Percentiles rank a stretch among this genome's conserved stretches.
Conservation (phyloP, 805 yeast genomes). For the Hermanozyma aechmeae region DNA sequence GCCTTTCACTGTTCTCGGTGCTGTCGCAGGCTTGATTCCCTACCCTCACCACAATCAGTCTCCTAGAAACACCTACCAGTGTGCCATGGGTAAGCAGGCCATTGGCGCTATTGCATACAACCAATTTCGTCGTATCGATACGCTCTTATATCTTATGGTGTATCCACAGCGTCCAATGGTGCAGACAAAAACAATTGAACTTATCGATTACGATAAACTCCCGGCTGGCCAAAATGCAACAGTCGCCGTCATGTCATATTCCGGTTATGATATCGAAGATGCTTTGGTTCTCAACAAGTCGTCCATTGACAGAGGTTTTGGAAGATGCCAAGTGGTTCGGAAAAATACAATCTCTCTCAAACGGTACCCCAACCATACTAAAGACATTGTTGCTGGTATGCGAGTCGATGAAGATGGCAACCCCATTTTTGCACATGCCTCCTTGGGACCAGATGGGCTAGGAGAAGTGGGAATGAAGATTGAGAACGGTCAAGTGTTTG, state of each 20-base stretch:
- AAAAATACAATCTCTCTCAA: slow-evolving; percentile 86
- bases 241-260: slow-evolving; percentile 98
- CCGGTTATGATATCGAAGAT: slow-evolving; percentile 99
- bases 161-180: slow-evolving; percentile 99
- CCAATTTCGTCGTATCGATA: slow-evolving; percentile 92
- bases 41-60: slow-evolving; percentile 91
- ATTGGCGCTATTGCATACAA: slow-evolving; percentile 98
- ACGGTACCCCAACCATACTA: slow-evolving; percentile 88
- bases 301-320: slow-evolving; percentile 92
- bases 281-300: slow-evolving; percentile 92
- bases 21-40: slow-evolving; percentile 88
- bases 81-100: slow-evolving; percentile 99
- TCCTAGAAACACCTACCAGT: slow-evolving; percentile 86
- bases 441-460: slow-evolving; percentile 89
- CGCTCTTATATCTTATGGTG: slow-evolving; percentile 89
- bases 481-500: slow-evolving; percentile 87
- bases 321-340: slow-evolving; percentile 91
- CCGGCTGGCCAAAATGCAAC: slow-evolving; percentile 99
- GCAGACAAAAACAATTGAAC: slow-evolving; percentile 91
- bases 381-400: slow-evolving; percentile 87
- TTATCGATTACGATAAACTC: slow-evolving; percentile 88
- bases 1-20: slow-evolving; percentile 87
- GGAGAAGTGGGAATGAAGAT: slow-evolving; percentile 93
- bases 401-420: slow-evolving; percentile 73
- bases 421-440: slow-evolving; percentile 78